Evolutionary conservation across 441 rosid genomes (phyloP), one percentile per base, ranked within the genome.

Genomic region (Theobroma grandiflorum): DNA sequence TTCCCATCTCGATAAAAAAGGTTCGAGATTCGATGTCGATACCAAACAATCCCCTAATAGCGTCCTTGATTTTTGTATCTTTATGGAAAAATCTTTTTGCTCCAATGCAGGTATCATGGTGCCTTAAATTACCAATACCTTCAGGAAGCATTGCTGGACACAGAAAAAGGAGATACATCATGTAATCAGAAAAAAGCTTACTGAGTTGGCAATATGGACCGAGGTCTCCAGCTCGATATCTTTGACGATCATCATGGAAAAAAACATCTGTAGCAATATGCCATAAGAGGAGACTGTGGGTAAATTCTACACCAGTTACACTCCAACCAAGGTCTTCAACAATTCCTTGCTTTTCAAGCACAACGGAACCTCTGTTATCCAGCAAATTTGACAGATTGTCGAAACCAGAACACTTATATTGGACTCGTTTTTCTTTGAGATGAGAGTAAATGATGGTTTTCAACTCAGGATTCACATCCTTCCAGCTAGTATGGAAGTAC

Each of bases 81-180:
- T 45, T 2, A 4, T 33, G 18, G 62, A 52, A 49, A 31, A 22
- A 14, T 7, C 5, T 52, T 4, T 2, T 15, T 20, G n/a, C n/a
- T 22, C 61, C 57, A 9, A 22, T 26, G 11, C 68, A 2, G 0
- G 78, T 59, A 47, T 75, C 58, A 20, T 47, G 1, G 7, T 18
- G 8, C 57, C 67, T 43, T 15, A 75, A 6, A 4, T 40, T 53
- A 12, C 67, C 57, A 42, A 75, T 75, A 5, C 78, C 69, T 58
- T 75, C 45, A 3, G 78, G 78, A 10, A 75, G 45, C 78, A 75
- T 75, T 14, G 8, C 16, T 47, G 78, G 59, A 4, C 71, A 7
- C 3, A 43, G 26, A 16, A 75, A 26, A 2, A 47, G 43, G n/a
- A 75, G 70, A 50, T 75, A 75, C 71, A 62, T 37, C 78, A 75